phyloP scores from a whole-genome alignment of 2,329 filamentous ascomycete species.

The Polytolypa hystricis region DNA sequence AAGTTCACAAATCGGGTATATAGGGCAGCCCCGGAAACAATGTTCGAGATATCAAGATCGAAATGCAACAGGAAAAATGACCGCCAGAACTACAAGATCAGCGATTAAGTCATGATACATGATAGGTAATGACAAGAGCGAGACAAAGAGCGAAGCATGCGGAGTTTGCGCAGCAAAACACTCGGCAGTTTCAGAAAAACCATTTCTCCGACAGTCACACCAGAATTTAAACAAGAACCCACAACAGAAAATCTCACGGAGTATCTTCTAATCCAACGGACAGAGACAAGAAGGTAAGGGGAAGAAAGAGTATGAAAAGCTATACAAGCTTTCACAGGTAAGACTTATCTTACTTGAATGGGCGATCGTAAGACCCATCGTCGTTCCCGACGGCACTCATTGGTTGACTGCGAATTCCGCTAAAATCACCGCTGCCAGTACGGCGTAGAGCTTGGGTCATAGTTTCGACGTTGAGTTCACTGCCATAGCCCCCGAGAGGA shows the following conservation, averaged over 20 bases:
- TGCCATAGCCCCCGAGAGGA: constrained; percentile 38
- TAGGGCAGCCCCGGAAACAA: too few species aligned
- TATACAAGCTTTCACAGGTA: neutral
- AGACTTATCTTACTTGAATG: constrained; percentile 13
- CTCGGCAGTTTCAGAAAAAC: too few species aligned
- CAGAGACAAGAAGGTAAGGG: neutral
- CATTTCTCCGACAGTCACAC: too few species aligned
- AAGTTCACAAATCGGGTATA: neutral
- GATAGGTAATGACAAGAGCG: neutral
- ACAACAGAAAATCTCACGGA: too few species aligned
- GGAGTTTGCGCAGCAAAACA: too few species aligned
- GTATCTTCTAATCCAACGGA: neutral
- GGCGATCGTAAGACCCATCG: constrained; percentile 20
- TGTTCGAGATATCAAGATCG: too few species aligned
- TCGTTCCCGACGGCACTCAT: constrained; percentile 25
- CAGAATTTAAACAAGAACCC: too few species aligned
- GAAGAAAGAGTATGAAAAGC: neutral
- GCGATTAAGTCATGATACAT: neutral
- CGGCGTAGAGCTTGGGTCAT: constrained; percentile 82
- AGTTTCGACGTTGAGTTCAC: constrained; percentile 80
- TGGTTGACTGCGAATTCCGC: constrained; percentile 28
- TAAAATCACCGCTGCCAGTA: constrained; percentile 72
- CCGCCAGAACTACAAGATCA: neutral
- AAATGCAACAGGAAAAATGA: neutral
- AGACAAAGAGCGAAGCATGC: neutral